Base-by-base conservation (phyloP, 2,329 filamentous ascomycete species). In the Arthrobotrys sinensis region DNA sequence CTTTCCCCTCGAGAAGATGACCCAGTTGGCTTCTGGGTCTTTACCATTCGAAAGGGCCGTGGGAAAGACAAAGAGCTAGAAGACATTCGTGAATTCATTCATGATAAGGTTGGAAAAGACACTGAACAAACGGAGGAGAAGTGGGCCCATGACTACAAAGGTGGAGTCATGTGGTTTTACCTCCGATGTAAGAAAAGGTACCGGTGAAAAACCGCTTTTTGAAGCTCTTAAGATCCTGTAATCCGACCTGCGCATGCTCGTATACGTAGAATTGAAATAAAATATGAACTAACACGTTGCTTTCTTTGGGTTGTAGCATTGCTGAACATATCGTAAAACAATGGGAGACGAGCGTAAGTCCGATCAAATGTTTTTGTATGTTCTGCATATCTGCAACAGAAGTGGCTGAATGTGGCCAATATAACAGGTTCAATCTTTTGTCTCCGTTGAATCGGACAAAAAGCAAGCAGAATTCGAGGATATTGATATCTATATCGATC, bases 121-220 rank as follows among this genome's bases (percentile, higher is more conserved):
- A 24, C 4, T 38, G 21, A 65, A 14, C 24, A 53, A 65, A 50
- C 43, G 6, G 19, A 34, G 12, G 62, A 65, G 45, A 36, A 24
- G 28, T 50, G 62, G 45, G 43, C 16, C 1, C 14, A 10, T 38
- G 45, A 14, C 38, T 4, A 48, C 24, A 14, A 40, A 2, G 62
- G 34, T 11, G 62, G 28, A 8, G 4, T 65, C 12, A 65, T 65
- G 45, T 52, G 43, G 45, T 65, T 65, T 65, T 52, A 52, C 52
- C n/a, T 65, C 12, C 38, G 19, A 5, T 53, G 50, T 16, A 16
- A 16, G 7, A 53, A 53, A 16, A 14, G 28, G 28, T n/a, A n/a
- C n/a, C n/a, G n/a, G n/a, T 53, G 14, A 32, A 12, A 16, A 4
- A 5, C n/a, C n/a, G 40, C 11, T 16, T 6, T 6, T 45, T 1